Evolutionary conservation across 192 early-diverging fungal genomes (phyloP), one percentile per base, ranked within the genome.

Genomic region (Entomortierella parvispora): DNA sequence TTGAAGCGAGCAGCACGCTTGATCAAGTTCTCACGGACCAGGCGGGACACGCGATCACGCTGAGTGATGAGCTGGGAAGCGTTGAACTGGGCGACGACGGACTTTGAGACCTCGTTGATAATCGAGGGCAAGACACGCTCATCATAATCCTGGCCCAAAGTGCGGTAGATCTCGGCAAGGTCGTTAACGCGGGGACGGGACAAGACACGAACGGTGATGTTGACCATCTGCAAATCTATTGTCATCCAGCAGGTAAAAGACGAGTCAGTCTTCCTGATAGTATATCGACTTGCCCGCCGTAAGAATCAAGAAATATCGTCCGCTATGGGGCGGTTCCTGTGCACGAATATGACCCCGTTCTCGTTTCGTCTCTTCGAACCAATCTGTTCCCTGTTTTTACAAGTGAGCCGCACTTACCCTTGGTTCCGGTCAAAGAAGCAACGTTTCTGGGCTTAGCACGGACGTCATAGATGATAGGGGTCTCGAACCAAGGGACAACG

Each of bases 11-110:
- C 63, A 32, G 96, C 97, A 25, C 97, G 91, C 68, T 86, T 79
- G 49, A 89, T 88, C 61, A 99, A 80, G 60, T 95, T 92, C 29
- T 99, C 96, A 46, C 95, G 87, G n/a, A 99, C 92, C 58, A 99
- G 69, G 50, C 90, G 89, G 22, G 94, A 95, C 22, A 96, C 94
- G 62, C 88, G 86, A 69, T 97, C 97, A 86, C 97, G 95, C 83
- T 97, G 96, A 22, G 97, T 97, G 70, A 99, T 97, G 58, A 98
- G 86, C 85, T 99, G 97, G n/a, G 93, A 95, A 14, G 96, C 96
- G 65, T 97, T 99, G 87, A 99, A 99, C 85, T 97, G 97, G 15
- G 97, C 97, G 53, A 97, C 96, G 4, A 99, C 96, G 52, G 91
- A 93, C 86, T 99, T 98, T 56, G 97, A 86, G 22, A 99, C 96